These are phyloP conservation scores for Penstemon eatonii DNA, from an alignment of 257 asterid genomes.

Conservation along the genomic window DNA sequence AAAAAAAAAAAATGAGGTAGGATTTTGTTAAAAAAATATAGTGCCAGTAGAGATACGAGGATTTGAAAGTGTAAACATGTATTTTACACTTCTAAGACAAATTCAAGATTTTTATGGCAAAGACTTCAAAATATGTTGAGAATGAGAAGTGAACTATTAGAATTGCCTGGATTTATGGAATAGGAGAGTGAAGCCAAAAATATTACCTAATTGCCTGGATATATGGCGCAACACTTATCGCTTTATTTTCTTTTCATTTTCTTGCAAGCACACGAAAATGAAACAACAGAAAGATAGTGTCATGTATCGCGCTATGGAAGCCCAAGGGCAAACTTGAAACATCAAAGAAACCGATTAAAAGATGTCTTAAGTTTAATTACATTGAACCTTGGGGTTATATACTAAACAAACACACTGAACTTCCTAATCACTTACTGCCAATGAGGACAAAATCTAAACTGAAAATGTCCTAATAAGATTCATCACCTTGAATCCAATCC, in stretches of 20 bases:
- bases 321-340: too few species aligned
- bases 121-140: not conserved
- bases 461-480: too few species aligned
- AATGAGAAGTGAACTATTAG: slow-evolving; percentile 5
- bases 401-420: too few species aligned
- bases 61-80: not conserved
- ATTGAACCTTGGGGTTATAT: too few species aligned
- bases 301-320: too few species aligned
- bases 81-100: too few species aligned
- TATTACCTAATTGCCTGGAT: not conserved
- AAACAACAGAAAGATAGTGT: not conserved
- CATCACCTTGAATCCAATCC: too few species aligned
- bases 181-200: not conserved
- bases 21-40: not conserved
- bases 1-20: too few species aligned
- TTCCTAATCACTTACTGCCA: too few species aligned
- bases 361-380: too few species aligned
- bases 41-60: not conserved
- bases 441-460: too few species aligned
- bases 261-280: not conserved
- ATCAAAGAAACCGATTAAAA: too few species aligned
- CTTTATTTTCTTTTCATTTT: slow-evolving; percentile 1
- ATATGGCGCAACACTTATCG: not conserved
- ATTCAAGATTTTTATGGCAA: not conserved
- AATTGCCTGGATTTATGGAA: not conserved